Conservation (phyloP, 140 eudicot species). For the Stevia rebaudiana region DNA sequence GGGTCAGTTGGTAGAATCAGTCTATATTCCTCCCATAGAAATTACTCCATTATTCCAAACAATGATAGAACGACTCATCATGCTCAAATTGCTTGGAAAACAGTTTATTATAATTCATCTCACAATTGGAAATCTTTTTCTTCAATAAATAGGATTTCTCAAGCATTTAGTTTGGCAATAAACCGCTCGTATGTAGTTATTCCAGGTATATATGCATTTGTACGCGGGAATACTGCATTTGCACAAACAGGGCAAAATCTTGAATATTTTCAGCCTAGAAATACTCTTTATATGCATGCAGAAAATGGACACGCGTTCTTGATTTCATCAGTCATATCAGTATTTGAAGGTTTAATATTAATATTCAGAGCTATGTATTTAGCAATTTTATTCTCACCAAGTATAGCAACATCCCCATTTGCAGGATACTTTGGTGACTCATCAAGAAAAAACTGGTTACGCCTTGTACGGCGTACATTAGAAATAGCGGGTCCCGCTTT, state of each 20-base stretch:
- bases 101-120: conserved; percentile 23
- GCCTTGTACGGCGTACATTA: conserved; percentile 69
- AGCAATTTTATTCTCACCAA: conserved; percentile 73
- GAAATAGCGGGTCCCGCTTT: conserved; percentile 97
- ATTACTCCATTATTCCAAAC: conserved; percentile 24
- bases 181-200: conserved; percentile 55
- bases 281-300: conserved; percentile 47
- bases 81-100: conserved; percentile 71
- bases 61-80: conserved; percentile 33
- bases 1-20: conserved; percentile 29
- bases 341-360: conserved; percentile 49
- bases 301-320: conserved; percentile 58
- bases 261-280: conserved; percentile 44
- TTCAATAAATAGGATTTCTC: conserved; percentile 49
- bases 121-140: conserved; percentile 16
- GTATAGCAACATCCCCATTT: conserved; percentile 76
- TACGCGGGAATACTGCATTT: conserved; percentile 41
- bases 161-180: conserved; percentile 66
- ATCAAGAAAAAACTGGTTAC: conserved; percentile 66
- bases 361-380: conserved; percentile 68
- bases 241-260: conserved; percentile 49
- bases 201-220: conserved; percentile 58
- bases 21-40: conserved; percentile 33
- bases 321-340: conserved; percentile 36
- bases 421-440: conserved; percentile 62